A percentile compares a stretch with the other conserved stretches of the same genome.
Conservation (phyloP, 192 early-diverging fungal genomes). For the Entophlyctis luteolus region DNA sequence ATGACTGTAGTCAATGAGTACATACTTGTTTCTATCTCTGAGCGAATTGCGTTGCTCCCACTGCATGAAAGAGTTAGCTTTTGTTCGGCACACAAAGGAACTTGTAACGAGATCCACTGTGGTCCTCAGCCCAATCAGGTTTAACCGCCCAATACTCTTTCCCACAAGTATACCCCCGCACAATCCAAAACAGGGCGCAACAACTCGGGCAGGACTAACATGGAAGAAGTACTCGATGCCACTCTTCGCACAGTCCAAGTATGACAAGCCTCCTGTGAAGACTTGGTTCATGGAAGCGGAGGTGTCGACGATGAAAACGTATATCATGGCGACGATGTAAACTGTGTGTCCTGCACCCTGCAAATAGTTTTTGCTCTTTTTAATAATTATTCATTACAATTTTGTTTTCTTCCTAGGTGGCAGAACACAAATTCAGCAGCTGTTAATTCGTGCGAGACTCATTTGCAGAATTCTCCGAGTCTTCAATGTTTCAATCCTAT, state of each 20-base stretch:
- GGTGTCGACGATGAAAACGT: conserved; percentile 75
- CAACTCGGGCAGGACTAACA: conserved; percentile 29
- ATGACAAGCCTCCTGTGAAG: conserved; percentile 56
- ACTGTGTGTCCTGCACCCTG: too few relatives aligned
- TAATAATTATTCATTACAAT: too few relatives aligned
- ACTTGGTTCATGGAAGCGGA: conserved; percentile 76
- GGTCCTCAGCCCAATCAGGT: too few relatives aligned
- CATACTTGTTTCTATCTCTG: conserved; percentile 66
- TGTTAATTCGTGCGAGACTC: too few relatives aligned
- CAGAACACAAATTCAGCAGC: too few relatives aligned
- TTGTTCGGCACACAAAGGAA: background rate
- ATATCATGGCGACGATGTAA: too few relatives aligned
- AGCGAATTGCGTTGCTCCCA: conserved; percentile 31
- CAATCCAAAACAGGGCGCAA: background rate
- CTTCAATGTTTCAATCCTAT: too few relatives aligned
- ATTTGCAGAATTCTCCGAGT: too few relatives aligned
- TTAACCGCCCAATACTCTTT: background rate
- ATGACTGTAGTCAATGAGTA: conserved; percentile 70
- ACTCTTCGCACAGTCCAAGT: conserved; percentile 69
- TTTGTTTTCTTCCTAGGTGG: too few relatives aligned
- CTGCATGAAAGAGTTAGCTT: conserved; percentile 4
- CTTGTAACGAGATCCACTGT: too few relatives aligned
- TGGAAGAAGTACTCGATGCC: conserved; percentile 74
- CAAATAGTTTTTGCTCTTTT: too few relatives aligned
- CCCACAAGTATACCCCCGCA: background rate